Base-by-base conservation (phyloP, 106 monocot species). In the Vanilla planifolia region DNA sequence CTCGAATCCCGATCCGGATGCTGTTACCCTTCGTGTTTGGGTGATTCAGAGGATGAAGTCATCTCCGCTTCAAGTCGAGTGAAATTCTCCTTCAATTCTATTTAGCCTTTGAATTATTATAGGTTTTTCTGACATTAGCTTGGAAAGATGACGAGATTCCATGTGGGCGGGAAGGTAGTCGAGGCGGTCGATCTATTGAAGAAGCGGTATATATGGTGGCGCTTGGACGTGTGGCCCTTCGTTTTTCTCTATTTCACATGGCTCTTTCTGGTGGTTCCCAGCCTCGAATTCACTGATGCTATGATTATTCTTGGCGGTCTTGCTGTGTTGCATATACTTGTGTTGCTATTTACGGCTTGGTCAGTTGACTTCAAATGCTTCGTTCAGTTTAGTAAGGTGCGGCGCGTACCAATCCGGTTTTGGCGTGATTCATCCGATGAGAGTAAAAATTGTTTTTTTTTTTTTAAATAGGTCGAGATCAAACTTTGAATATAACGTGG, bases 301-400 rank as follows among this genome's bases (percentile, higher is more conserved):
- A 42, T 60, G 30, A 87, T 96, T 30, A 78, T 96, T 40, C 91
- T 96, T n/a, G 87, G 80, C 4, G 90, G 65, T 4, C 50, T 91
- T 56, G 55, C 75, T 3, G 74, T 73, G 55, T 15, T 51, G 16
- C 96, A 96, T 57, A 77, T 87, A 33, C 81, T 96, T 32, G 79
- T 84, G 26, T 60, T 90, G n/a, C 87, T 96, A 21, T 96, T 96
- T 52, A 90, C 90, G 6, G 81, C 86, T 27, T 96, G 96, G 96
- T 96, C 90, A 9, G 79, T 96, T 19, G 81, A 91, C 67, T 96
- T 96, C 81, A 62, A 71, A 59, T 78, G 85, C 51, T 75, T 91
- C 37, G 91, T 96, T 8, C 90, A 84, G 74, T 91, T 81, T 74
- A 60, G 59, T 9, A 96, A 82, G 96, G 96, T 87, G n/a, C n/a